Conservation (phyloP, 179 eudicot genomes). For the Silene noctiflora region DNA sequence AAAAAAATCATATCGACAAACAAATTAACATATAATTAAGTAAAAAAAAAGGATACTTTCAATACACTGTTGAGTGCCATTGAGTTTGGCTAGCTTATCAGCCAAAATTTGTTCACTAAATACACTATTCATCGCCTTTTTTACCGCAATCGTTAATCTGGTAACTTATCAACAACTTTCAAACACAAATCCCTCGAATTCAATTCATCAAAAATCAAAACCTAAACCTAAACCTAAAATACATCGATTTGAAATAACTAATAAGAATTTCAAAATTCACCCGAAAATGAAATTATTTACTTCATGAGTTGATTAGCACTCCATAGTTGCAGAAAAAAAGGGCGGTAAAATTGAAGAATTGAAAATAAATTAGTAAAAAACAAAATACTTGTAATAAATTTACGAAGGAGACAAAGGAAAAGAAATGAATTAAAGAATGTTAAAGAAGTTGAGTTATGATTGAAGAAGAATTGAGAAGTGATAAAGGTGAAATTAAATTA, state of each 20-base stretch:
- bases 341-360: too few relatives aligned
- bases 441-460: too few relatives aligned
- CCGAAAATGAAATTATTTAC: neutral
- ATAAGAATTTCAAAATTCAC: neutral
- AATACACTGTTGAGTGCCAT: slow-evolving; percentile 87
- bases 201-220: neutral
- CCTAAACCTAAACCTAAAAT: neutral
- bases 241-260: neutral
- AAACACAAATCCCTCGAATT: neutral
- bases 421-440: too few relatives aligned
- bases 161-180: too few relatives aligned
- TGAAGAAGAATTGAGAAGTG: too few relatives aligned
- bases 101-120: slow-evolving; percentile 81
- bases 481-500: too few relatives aligned
- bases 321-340: too few relatives aligned
- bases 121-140: slow-evolving; percentile 69
- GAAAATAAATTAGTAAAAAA: too few relatives aligned
- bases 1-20: neutral
- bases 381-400: too few relatives aligned
- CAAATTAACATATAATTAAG: neutral
- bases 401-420: too few relatives aligned
- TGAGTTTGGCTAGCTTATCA: slow-evolving; percentile 97
- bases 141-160: neutral
- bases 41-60: slow-evolving; percentile 79
- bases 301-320: neutral